Conservation (phyloP, 1,139 yeast species). For the Geotrichum fermentans region DNA sequence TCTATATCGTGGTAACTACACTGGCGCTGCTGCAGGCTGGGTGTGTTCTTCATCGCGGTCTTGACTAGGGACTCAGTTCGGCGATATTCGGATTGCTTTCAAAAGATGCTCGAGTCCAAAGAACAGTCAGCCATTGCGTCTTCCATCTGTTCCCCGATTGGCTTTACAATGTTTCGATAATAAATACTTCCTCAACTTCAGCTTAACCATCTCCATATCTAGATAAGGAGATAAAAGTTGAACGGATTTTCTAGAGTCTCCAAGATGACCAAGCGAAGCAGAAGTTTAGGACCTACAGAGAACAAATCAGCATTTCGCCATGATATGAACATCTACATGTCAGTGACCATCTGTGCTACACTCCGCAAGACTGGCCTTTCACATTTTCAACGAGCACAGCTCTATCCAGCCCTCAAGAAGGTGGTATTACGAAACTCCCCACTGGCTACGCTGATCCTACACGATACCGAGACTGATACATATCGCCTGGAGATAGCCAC, state of each 20-base stretch:
- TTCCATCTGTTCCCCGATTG: too few relatives aligned
- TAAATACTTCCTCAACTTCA: too few relatives aligned
- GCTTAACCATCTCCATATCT: not conserved
- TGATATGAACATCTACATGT: slow-evolving; percentile 11
- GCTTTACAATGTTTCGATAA: too few relatives aligned
- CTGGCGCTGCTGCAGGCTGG: too few relatives aligned
- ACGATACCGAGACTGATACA: not conserved
- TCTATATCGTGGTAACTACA: too few relatives aligned
- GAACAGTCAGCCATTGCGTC: too few relatives aligned
- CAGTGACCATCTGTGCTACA: slow-evolving; percentile 9
- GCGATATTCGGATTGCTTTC: too few relatives aligned
- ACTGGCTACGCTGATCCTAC: slow-evolving; percentile 3
- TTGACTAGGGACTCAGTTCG: too few relatives aligned
- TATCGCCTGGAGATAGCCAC: slow-evolving; percentile 1
- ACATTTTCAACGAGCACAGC: not conserved
- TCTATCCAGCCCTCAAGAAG: slow-evolving; percentile 9
- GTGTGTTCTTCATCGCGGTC: too few relatives aligned
- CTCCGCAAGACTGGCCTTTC: not conserved
- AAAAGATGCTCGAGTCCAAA: too few relatives aligned
- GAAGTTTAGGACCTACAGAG: not conserved
- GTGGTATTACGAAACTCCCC: slow-evolving; percentile 2
- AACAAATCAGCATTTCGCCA: slow-evolving; percentile 14
- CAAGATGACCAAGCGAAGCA: too few relatives aligned
- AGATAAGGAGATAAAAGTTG: not conserved
- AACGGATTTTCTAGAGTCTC: too few relatives aligned